phyloP scores from a whole-genome alignment of 208 protist species.

The Novymonas esmeraldas region DNA sequence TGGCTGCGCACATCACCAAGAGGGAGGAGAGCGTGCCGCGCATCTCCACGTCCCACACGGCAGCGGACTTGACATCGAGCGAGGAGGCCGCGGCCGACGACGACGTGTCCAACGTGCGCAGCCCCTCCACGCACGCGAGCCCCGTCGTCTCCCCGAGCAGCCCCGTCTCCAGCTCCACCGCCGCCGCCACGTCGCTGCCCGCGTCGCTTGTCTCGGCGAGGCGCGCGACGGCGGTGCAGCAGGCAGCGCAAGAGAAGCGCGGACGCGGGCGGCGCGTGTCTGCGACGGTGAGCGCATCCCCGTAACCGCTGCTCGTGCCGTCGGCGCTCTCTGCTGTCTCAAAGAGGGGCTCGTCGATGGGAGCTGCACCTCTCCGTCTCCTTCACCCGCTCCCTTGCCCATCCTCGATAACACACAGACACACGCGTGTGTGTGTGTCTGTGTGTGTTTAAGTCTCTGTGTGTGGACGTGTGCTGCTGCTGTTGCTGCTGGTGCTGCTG shows the following conservation, averaged over 20 bases:
- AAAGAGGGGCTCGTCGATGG: too few species aligned
- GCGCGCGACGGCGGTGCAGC: conserved; percentile 4
- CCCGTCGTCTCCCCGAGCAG: too few species aligned
- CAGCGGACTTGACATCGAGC: conserved; percentile 29
- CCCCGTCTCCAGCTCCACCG: not conserved
- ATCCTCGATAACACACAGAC: too few species aligned
- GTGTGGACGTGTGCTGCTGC: conserved; percentile 7
- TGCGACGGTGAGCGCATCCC: not conserved
- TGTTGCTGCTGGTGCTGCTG: too few species aligned
- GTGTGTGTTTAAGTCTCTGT: not conserved
- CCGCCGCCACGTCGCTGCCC: not conserved
- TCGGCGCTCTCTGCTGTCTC: not conserved
- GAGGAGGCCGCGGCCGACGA: conserved; percentile 19
- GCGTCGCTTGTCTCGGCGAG: not conserved
- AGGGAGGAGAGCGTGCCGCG: conserved; percentile 24
- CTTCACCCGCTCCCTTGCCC: not conserved
- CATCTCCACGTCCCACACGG: conserved; percentile 18
- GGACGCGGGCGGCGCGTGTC: not conserved
- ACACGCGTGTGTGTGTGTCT: not conserved
- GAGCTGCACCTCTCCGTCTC: not conserved
- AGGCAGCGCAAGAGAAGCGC: conserved; percentile 6
- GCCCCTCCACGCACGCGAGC: conserved; percentile 1
- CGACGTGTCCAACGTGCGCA: conserved; percentile 4
- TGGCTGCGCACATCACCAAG: not conserved
- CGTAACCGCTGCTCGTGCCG: not conserved